Evolutionary conservation across 2,329 filamentous ascomycete genomes (phyloP), one percentile per base, ranked within the genome.

Genomic region (Fusarium nisikadoi): DNA sequence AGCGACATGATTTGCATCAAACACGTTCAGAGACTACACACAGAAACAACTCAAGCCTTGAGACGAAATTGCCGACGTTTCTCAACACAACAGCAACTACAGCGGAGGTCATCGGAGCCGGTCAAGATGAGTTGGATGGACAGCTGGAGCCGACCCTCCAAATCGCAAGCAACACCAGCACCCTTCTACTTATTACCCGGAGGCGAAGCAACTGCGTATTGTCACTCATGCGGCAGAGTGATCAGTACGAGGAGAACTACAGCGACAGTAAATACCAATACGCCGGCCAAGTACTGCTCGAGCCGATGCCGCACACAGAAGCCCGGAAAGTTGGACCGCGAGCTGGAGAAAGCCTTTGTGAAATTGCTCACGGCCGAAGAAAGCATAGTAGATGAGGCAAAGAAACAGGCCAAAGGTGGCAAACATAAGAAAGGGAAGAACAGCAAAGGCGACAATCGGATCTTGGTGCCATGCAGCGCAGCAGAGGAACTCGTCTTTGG

Each of bases 151-250:
- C 80, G 82, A 1, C 82, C 82, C 1, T 76, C 75, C 46, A 84
- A 84, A 55, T 78, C 78, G 16, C 81, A 83, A 70, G 77, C 82
- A 11, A 82, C 79, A 1, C 88, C 88, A 16, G 84, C 86, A 14
- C 88, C 88, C 0, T 84, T 86, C 53, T 91, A 90, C 73, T 81
- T 90, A 31, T 81, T 82, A 2, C 77, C 80, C 0, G 81, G 82
- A 5, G 83, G 83, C 46, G 86, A 87, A 52, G 77, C 81, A 31
- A 85, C 85, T 1, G 84, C 85, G 2, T 90, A 90, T 76, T 90
- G 88, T 71, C 84, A 85, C 67, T 85, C 85, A 17, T 91, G 88
- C 71, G 88, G 89, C 2, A 82, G 88, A 43, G 83, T 88, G 5
- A 89, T 89, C 42, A 84, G 85, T 70, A 77, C 75, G 11, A 76